Base-by-base conservation (phyloP, 2,329 filamentous ascomycete genomes). In the Colletotrichum sp. region DNA sequence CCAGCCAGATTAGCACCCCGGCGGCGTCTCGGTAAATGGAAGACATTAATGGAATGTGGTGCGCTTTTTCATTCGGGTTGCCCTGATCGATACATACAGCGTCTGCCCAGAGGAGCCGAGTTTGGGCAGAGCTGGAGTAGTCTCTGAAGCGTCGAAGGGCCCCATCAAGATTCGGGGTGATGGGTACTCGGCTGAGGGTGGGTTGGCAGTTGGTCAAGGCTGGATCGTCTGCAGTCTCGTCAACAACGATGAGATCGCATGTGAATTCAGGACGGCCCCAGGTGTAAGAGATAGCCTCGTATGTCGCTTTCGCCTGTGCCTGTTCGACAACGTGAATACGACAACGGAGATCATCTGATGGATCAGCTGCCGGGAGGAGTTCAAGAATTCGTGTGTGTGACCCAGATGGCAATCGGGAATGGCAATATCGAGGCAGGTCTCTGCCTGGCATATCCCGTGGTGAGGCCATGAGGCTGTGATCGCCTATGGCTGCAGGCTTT, bases 151-250 rank as follows among this genome's bases (percentile, higher is more conserved):
- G n/a, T 52, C 44, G 18, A 52, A 52, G 44, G 6, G 44, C 44
- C 2, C n/a, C n/a, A 3, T 52, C n/a, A 52, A 52, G 44, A 21
- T 1, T 52, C 0, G 6, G 44, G 6, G 44, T 52, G n/a, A 52
- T 52, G n/a, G 10, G 3, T 2, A 52, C 4, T 52, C 44, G 44
- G 44, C n/a, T 2, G 10, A 13, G 44, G 10, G 10, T 13, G n/a
- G 0, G 2, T 8, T 21, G 44, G 10, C n/a, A 21, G 1, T 49
- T 1, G 44, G n/a, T 0, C 4, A 1, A 49, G 6, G 3, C n/a
- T 6, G 3, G 3, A 12, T 21, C 7, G n/a, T 49, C 44, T 6
- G 7, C 6, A 5, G 0, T 6, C 2, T 49, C n/a, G 44, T 21
- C 44, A 52, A 52, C n/a, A 5, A 52, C 6, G 44, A 52, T 4